These are phyloP conservation scores for Thalassiosira oceanica DNA, from an alignment of 352 stramenopile species.

Conservation along the genomic window DNA sequence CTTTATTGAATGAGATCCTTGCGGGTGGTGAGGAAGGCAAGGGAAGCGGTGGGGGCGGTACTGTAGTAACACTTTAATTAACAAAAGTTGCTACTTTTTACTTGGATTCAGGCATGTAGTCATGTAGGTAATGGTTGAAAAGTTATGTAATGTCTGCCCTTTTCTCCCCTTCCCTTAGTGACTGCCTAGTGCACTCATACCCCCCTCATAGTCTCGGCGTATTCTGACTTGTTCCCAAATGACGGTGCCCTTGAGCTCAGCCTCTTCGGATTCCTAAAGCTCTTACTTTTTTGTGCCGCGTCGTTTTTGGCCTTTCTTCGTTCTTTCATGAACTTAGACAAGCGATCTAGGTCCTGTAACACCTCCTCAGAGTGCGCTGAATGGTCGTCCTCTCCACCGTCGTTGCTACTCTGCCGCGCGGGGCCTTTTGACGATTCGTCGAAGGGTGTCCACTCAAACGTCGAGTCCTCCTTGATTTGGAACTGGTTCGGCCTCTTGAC, in stretches of 20 bases:
- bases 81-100: neutral
- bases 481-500: constrained; percentile 6
- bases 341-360: neutral
- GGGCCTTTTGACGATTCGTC: neutral
- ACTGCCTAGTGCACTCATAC: neutral
- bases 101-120: no score
- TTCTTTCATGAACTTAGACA: neutral
- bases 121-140: no score
- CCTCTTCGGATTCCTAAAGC: neutral
- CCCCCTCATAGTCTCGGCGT: neutral
- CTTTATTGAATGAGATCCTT: constrained; percentile 76
- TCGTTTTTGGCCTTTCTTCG: neutral
- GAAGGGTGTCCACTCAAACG: constrained; percentile 28
- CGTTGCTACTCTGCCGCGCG: neutral
- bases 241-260: neutral
- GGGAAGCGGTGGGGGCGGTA: constrained; percentile 68
- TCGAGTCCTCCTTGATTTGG: constrained; percentile 28
- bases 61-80: constrained; percentile 67
- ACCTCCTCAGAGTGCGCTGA: neutral
- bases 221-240: no score
- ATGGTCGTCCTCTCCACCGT: neutral
- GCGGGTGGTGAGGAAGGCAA: constrained; percentile 57
- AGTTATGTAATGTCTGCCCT: no score
- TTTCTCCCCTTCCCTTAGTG: no score
- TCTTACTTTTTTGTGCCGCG: neutral